Evolutionary conservation across 306 rosid species (phyloP).

Genomic region (Datisca glomerata): DNA sequence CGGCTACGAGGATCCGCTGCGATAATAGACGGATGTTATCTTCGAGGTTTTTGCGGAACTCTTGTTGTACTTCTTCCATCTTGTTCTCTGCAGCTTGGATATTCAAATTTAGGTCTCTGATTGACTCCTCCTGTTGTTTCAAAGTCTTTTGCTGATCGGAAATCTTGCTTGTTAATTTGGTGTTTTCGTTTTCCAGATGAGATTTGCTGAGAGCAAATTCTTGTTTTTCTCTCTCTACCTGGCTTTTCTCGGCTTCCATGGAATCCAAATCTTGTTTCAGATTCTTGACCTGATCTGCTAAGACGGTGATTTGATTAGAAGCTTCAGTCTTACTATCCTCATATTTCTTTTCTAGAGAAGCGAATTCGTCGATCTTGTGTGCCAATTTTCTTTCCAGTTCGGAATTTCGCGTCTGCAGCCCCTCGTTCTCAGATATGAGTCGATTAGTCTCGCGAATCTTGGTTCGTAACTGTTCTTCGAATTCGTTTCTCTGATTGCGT

Average conservation of each 20-base stretch:
- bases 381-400: slow-evolving; percentile 22
- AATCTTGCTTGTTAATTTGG: slow-evolving; percentile 22
- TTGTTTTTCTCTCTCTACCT: slow-evolving; percentile 23
- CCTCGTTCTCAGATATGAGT: slow-evolving; percentile 16
- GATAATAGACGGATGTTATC: slow-evolving; percentile 40
- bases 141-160: slow-evolving; percentile 28
- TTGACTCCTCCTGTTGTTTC: slow-evolving; percentile 22
- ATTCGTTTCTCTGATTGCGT: slow-evolving; percentile 13
- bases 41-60: slow-evolving; percentile 31
- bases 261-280: slow-evolving; percentile 34
- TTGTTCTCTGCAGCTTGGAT: slow-evolving; percentile 31
- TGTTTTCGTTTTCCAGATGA: slow-evolving; percentile 18
- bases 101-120: slow-evolving; percentile 11
- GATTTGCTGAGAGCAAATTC: slow-evolving; percentile 19
- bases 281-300: slow-evolving; percentile 17
- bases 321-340: slow-evolving; percentile 18
- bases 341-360: slow-evolving; percentile 8
- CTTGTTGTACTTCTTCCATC: slow-evolving; percentile 44
- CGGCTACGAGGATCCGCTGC: slow-evolving; percentile 55
- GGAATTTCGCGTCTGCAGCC: slow-evolving; percentile 22
- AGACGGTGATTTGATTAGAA: slow-evolving; percentile 18
- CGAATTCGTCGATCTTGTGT: slow-evolving; percentile 22
- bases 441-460: background rate
- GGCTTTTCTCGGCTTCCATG: slow-evolving; percentile 19
- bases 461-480: slow-evolving; percentile 33